These are phyloP conservation scores for Pseudocercospora ulei DNA, from an alignment of 2,329 filamentous ascomycete genomes.

Conservation along the genomic window DNA sequence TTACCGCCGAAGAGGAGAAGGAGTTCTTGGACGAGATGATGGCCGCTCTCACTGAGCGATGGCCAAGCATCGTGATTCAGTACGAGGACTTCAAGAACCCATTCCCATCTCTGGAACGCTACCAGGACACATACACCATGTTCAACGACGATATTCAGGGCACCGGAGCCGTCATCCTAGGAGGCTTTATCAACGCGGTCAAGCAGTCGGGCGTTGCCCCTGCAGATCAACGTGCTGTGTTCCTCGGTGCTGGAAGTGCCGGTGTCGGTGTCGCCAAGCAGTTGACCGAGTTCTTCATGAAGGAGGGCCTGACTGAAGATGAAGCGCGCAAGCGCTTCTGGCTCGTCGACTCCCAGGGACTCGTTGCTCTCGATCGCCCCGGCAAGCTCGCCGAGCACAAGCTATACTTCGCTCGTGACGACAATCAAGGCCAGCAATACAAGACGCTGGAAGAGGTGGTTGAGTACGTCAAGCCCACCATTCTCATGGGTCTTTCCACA, in stretches of 20 bases:
- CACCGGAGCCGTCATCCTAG: slow-evolving; percentile 88
- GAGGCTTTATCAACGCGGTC: slow-evolving; percentile 64
- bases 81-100: slow-evolving; percentile 98
- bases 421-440: slow-evolving; percentile 57
- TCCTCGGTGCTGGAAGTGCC: slow-evolving; percentile 89
- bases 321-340: slow-evolving; percentile 87
- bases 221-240: slow-evolving; percentile 87
- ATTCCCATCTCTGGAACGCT: slow-evolving; percentile 84
- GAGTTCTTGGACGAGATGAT: slow-evolving; percentile 98
- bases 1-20: slow-evolving; percentile 65
- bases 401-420: slow-evolving; percentile 56
- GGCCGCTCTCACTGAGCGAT: slow-evolving; percentile 70
- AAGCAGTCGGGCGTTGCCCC: slow-evolving; percentile 76
- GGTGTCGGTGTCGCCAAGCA: slow-evolving; percentile 97
- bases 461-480: slow-evolving; percentile 88
- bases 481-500: slow-evolving; percentile 86
- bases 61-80: slow-evolving; percentile 69
- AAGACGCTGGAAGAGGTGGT: slow-evolving; percentile 81
- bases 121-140: slow-evolving; percentile 79
- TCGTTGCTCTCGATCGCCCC: slow-evolving; percentile 85
- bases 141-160: slow-evolving; percentile 99
- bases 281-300: slow-evolving; percentile 92
- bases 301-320: slow-evolving; percentile 78
- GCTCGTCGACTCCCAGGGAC: slow-evolving; percentile 82
- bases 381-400: slow-evolving; percentile 86